phyloP scores from a whole-genome alignment of 352 stramenopile species.

The Phytophthora nicotianae region DNA sequence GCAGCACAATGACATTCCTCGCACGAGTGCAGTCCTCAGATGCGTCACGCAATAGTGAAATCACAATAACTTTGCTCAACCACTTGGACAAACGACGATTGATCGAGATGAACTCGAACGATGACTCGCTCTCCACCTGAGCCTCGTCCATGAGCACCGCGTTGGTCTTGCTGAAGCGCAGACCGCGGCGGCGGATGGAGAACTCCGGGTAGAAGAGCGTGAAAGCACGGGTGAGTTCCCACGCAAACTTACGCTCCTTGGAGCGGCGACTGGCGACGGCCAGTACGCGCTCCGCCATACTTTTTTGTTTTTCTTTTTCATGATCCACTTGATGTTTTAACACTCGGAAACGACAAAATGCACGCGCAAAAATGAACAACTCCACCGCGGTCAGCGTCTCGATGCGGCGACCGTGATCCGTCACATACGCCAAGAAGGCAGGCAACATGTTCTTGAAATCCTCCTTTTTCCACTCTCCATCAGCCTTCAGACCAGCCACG shows the following conservation, averaged over 20 bases:
- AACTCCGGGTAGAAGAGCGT: conserved; percentile 40
- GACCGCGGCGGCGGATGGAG: conserved; percentile 27
- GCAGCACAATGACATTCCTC: conserved; percentile 38
- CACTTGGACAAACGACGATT: conserved; percentile 47
- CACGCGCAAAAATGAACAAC: conserved; percentile 47
- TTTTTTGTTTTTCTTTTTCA: conserved; percentile 37
- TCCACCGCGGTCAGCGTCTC: conserved; percentile 42
- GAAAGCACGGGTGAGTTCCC: conserved; percentile 46
- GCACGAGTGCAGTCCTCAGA: conserved; percentile 33
- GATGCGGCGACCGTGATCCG: conserved; percentile 32
- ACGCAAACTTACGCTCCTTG: conserved; percentile 42
- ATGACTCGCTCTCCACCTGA: conserved; percentile 29
- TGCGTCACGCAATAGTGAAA: conserved; percentile 40
- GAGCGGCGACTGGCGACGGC: conserved; percentile 27
- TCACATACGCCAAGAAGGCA: conserved; percentile 43
- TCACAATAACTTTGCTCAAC: conserved; percentile 44
- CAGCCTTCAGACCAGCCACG: conserved; percentile 11
- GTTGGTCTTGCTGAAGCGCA: conserved; percentile 37
- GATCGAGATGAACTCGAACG: conserved; percentile 45
- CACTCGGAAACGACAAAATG: conserved; percentile 46
- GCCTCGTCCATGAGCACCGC: conserved; percentile 44
- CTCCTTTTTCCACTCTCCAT: conserved; percentile 29
- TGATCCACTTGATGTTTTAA: conserved; percentile 30
- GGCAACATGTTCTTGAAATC: conserved; percentile 40
- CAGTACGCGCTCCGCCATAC: conserved; percentile 27